A percentile compares a stretch with the other conserved stretches of the same genome.
Conservation (phyloP, 108 stramenopile genomes). For the Schizochytrium sp. region DNA sequence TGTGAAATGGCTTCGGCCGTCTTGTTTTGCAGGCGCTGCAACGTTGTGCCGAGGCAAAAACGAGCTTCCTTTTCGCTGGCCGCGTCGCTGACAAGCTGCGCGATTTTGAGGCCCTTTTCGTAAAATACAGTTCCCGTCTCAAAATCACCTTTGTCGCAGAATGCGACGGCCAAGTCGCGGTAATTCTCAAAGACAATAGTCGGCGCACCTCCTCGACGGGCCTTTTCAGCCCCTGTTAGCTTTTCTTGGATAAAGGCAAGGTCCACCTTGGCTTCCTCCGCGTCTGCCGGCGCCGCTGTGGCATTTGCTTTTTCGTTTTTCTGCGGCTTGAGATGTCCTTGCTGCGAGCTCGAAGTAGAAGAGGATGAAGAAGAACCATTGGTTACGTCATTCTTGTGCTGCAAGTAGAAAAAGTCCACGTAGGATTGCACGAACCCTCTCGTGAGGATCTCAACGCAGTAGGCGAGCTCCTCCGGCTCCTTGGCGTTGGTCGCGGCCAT, state of each 20-base stretch:
- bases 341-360: too few relatives aligned
- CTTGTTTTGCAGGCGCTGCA: constrained; percentile 31
- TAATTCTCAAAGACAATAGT: constrained; percentile 36
- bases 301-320: background rate
- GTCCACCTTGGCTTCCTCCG: constrained; percentile 25
- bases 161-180: constrained; percentile 40
- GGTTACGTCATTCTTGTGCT: constrained; percentile 37
- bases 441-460: constrained; percentile 40
- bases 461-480: background rate
- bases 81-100: constrained; percentile 39
- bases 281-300: background rate
- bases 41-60: constrained; percentile 32
- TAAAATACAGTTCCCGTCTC: constrained; percentile 49
- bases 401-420: constrained; percentile 57
- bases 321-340: too few relatives aligned
- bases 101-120: constrained; percentile 49
- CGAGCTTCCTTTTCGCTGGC: constrained; percentile 45
- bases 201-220: constrained; percentile 43
- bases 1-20: constrained; percentile 18
- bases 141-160: constrained; percentile 26
- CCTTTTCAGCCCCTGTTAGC: constrained; percentile 37
- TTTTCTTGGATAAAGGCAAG: constrained; percentile 39
- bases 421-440: constrained; percentile 46
- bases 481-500: background rate
- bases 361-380: background rate